phyloP scores from a whole-genome alignment of 768 basidiomycete species.

The Russula foetens region DNA sequence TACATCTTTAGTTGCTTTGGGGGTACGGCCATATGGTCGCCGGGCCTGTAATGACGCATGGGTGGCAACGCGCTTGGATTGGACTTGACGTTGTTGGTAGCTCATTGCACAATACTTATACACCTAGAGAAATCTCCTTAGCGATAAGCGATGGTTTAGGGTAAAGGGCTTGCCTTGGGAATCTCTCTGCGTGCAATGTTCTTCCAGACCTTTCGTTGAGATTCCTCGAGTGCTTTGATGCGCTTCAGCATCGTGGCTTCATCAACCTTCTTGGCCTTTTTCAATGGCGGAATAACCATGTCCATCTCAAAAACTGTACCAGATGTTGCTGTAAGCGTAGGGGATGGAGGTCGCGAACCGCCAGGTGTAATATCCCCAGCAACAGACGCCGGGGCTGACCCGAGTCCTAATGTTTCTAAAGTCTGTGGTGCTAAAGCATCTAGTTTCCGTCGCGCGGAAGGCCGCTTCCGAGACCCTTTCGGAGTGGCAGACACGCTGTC shows the following conservation, averaged over 20 bases:
- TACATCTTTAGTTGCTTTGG: constrained; percentile 72
- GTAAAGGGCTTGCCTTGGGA: constrained; percentile 49
- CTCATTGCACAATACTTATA: constrained; percentile 69
- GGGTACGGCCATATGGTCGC: constrained; percentile 62
- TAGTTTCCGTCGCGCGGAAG: constrained; percentile 47
- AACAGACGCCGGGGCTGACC: constrained; percentile 45
- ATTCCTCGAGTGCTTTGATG: constrained; percentile 69
- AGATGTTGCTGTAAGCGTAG: constrained; percentile 43
- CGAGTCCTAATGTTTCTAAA: constrained; percentile 40
- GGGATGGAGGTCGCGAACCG: constrained; percentile 64
- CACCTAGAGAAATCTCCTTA: constrained; percentile 39
- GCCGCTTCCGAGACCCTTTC: constrained; percentile 47
- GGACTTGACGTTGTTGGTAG: constrained; percentile 56
- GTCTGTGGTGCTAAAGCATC: constrained; percentile 45
- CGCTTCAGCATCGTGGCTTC: constrained; percentile 65
- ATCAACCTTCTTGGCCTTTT: constrained; percentile 70
- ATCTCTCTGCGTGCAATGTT: constrained; percentile 81
- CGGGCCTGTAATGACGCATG: constrained; percentile 72
- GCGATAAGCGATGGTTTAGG: neutral
- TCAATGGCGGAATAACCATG: constrained; percentile 60
- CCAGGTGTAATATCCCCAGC: constrained; percentile 66
- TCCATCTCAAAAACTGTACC: constrained; percentile 66
- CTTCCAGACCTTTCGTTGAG: constrained; percentile 84
- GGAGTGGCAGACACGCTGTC: constrained; percentile 50
- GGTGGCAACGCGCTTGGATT: constrained; percentile 69